Conservation (phyloP, 2,329 filamentous ascomycete species). For the Alternaria gansuensis region DNA sequence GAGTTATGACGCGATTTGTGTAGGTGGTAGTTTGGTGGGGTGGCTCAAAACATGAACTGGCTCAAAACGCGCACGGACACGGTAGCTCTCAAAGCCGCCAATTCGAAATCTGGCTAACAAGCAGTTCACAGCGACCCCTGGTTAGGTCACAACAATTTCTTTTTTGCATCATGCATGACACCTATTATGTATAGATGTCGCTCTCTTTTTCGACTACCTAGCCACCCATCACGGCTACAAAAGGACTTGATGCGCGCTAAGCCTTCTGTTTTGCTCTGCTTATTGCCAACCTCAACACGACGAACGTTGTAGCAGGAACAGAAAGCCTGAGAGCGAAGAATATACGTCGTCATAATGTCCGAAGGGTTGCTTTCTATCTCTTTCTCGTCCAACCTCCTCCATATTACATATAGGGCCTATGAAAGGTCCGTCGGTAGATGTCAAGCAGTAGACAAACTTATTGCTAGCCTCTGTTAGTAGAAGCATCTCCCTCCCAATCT, state of each 20-base stretch:
- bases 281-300: not conserved
- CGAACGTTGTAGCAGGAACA: not conserved
- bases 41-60: no score
- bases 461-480: slow-evolving; percentile 24
- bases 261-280: not conserved
- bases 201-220: slow-evolving; percentile 3
- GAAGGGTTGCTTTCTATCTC: not conserved
- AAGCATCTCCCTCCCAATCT: slow-evolving; percentile 22
- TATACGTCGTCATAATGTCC: not conserved
- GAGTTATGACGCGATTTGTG: no score
- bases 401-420: not conserved
- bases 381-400: not conserved
- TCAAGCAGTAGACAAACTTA: slow-evolving; percentile 24
- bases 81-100: not conserved
- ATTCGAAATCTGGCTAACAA: slow-evolving; percentile 11
- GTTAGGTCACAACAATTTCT: slow-evolving; percentile 28
- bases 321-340: not conserved
- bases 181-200: not conserved
- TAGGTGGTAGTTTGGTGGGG: no score
- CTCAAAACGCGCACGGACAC: no score
- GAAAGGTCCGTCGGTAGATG: not conserved
- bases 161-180: not conserved
- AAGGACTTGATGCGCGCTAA: not conserved
- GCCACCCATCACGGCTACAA: not conserved
- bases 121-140: slow-evolving; percentile 24